Evolutionary conservation across 768 basidiomycete genomes (phyloP).

Genomic region (Calocybe cyanea): DNA sequence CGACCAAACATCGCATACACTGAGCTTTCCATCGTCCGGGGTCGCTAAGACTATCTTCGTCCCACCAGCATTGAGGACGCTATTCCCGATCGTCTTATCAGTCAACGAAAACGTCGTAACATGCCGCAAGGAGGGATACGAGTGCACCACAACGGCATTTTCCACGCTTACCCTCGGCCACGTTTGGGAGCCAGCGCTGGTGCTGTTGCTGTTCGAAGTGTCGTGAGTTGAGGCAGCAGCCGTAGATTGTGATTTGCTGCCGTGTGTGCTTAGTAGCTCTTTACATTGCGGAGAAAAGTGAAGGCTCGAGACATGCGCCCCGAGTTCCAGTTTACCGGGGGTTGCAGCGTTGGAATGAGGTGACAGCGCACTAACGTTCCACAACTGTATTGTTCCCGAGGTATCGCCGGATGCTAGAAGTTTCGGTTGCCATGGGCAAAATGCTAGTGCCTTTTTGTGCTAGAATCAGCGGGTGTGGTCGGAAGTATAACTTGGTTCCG

Average conservation of each 20-base stretch:
- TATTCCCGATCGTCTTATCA: slow-evolving; percentile 54
- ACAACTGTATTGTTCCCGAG: slow-evolving; percentile 49
- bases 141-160: slow-evolving; percentile 45
- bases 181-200: slow-evolving; percentile 1
- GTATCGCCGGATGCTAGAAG: slow-evolving; percentile 76
- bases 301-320: slow-evolving; percentile 63
- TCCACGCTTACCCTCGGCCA: slow-evolving; percentile 20
- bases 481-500: not conserved
- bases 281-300: slow-evolving; percentile 79
- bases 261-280: slow-evolving; percentile 84
- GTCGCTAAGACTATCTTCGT: slow-evolving; percentile 54
- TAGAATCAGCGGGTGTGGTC: not conserved
- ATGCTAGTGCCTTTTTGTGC: slow-evolving; percentile 65
- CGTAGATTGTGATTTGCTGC: slow-evolving; percentile 19
- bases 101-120: slow-evolving; percentile 40
- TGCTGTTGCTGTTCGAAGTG: slow-evolving; percentile 2
- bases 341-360: slow-evolving; percentile 39
- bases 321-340: slow-evolving; percentile 43
- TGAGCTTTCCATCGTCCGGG: slow-evolving; percentile 62
- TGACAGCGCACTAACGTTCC: slow-evolving; percentile 46
- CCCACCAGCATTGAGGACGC: slow-evolving; percentile 51
- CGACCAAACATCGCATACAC: slow-evolving; percentile 58
- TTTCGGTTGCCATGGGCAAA: slow-evolving; percentile 86
- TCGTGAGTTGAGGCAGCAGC: not conserved
- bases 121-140: slow-evolving; percentile 58